Percentiles rank a stretch among this genome's conserved stretches.
phyloP scores from a whole-genome alignment of 2,329 filamentous ascomycete species.

The Monosporascus sp. region DNA sequence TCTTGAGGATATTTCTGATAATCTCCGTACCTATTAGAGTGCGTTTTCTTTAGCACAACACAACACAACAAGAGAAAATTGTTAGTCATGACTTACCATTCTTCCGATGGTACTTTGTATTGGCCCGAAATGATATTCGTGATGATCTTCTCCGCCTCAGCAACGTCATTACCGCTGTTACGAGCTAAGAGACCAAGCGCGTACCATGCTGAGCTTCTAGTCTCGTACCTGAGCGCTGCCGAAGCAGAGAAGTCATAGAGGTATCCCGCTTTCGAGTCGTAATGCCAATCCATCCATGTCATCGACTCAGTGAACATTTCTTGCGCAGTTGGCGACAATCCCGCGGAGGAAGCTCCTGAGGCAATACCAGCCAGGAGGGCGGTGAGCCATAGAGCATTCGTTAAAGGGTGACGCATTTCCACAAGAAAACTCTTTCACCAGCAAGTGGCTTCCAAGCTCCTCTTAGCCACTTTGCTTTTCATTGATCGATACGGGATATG shows the following conservation, averaged over 20 bases:
- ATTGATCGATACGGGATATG: too few relatives aligned
- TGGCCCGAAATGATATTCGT: constrained; percentile 48
- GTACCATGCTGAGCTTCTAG: constrained; percentile 55
- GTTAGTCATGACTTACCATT: constrained; percentile 44
- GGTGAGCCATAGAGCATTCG: too few relatives aligned
- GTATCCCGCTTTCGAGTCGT: constrained; percentile 48
- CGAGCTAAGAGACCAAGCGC: constrained; percentile 52
- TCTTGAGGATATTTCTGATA: constrained; percentile 54
- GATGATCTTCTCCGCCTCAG: constrained; percentile 49
- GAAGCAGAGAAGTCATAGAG: constrained; percentile 43
- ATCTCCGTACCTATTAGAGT: constrained; percentile 35
- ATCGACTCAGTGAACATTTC: constrained; percentile 45
- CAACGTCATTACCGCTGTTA: constrained; percentile 43
- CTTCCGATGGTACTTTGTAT: constrained; percentile 44
- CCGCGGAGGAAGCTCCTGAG: too few relatives aligned
- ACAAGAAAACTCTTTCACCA: too few relatives aligned
- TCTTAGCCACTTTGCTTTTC: too few relatives aligned
- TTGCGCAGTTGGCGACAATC: constrained; percentile 26
- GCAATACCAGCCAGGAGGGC: too few relatives aligned
- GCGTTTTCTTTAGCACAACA: not conserved
- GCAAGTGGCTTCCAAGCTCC: too few relatives aligned
- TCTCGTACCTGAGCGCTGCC: constrained; percentile 49
- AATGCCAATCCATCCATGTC: constrained; percentile 50
- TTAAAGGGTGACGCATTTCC: too few relatives aligned
- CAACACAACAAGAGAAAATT: not conserved